Evolutionary conservation across 2,329 filamentous ascomycete genomes (phyloP), one percentile per base, ranked within the genome.

Genomic region (Leptographium wingfieldii): DNA sequence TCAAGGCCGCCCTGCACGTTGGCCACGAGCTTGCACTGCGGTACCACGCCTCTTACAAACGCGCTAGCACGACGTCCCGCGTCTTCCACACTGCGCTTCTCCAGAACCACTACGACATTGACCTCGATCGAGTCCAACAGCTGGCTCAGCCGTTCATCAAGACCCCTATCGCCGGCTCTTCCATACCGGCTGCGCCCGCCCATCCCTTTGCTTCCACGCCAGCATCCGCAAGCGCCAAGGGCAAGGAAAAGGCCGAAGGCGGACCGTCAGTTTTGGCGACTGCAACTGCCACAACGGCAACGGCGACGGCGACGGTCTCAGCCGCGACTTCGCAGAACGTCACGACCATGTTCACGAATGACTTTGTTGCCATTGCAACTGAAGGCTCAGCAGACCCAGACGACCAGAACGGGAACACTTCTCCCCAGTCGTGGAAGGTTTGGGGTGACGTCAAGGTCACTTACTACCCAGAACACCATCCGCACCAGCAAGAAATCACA

Each of bases 1-100:
- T 99, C 59, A 84, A 88, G 68, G 81, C 82, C 35, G 87, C 90
- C 10, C 80, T 99, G 51, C 85, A 88, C 64, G 83, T 99, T 62
- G 86, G 86, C 35, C 85, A 92, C 49, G 88, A 92, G 70, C 79
- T 99, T 63, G 92, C 94, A 14, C 90, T 96, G 73, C 84, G 94
- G 66, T 99, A 96, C 67, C 88, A 95, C 71, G 90, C 89, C 11
- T 91, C 91, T 22, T 86, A 94, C 63, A 90, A 92, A 72, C 85
- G 90, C 31, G 78, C 87, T 57, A 77, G 80, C n/a, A 82, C 82
- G 61, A 78, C 84, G 16, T 81, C 79, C 31, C 81, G 82, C 55
- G 79, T 85, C 65, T 79, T 92, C 53, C 88, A 88, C 68, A 82
- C 83, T 49, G 84, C 85, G 35, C 76, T 96, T 56, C 77, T 96